These are phyloP conservation scores for Butyriboletus loyo DNA, from an alignment of 768 basidiomycete genomes.

Conservation along the genomic window DNA sequence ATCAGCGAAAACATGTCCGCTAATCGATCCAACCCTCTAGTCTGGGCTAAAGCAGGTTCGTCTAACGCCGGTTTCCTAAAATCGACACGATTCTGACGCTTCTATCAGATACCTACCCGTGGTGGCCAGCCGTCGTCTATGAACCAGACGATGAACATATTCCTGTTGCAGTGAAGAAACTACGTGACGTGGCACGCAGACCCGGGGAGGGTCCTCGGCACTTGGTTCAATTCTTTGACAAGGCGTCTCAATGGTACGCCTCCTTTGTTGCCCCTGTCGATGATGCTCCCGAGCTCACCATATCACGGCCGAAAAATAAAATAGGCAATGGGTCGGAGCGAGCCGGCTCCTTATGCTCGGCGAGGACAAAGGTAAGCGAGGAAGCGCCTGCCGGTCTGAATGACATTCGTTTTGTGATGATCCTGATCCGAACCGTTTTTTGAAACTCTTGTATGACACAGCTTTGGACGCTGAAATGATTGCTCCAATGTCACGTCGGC, in stretches of 20 bases:
- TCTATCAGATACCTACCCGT: constrained; percentile 68
- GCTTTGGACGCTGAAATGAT: constrained; percentile 66
- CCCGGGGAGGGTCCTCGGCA: constrained; percentile 46
- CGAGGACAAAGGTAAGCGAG: constrained; percentile 63
- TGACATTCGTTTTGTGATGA: background rate
- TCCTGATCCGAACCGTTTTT: background rate
- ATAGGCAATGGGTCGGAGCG: constrained; percentile 56
- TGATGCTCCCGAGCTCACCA: constrained; percentile 1
- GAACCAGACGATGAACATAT: constrained; percentile 57
- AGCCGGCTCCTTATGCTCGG: constrained; percentile 63
- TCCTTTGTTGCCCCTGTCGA: background rate
- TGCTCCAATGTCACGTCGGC: constrained; percentile 44
- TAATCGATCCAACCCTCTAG: constrained; percentile 35
- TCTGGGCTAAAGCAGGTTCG: constrained; percentile 82
- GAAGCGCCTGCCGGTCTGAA: background rate
- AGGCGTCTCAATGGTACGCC: constrained; percentile 56
- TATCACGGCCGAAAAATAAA: constrained; percentile 23
- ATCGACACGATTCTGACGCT: constrained; percentile 3
- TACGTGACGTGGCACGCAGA: constrained; percentile 28
- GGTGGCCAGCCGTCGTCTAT: constrained; percentile 83
- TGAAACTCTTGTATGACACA: constrained; percentile 34
- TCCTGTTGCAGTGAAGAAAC: constrained; percentile 39
- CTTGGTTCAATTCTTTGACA: constrained; percentile 82
- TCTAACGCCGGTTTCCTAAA: background rate
- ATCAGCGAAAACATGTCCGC: background rate